phyloP scores from a whole-genome alignment of 2,329 filamentous ascomycete species.

The Stagonosporopsis tanaceti region DNA sequence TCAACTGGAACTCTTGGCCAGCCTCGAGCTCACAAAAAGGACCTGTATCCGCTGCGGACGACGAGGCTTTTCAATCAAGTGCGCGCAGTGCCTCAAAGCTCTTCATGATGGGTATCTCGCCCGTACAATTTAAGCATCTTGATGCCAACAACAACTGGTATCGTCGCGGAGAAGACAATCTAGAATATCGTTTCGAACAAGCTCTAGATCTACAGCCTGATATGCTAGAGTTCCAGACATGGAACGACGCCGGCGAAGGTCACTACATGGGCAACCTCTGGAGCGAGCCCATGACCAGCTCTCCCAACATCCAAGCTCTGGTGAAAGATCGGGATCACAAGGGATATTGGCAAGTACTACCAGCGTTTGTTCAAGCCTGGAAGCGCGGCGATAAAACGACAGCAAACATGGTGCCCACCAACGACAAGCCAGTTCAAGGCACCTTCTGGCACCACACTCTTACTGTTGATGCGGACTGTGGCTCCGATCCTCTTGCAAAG shows the following conservation, averaged over 20 bases:
- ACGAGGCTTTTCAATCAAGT: conserved; percentile 38
- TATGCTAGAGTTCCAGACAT: conserved; percentile 52
- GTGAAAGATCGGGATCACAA: conserved; percentile 46
- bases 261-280: conserved; percentile 54
- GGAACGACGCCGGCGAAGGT: conserved; percentile 53
- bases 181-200: conserved; percentile 40
- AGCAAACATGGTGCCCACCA: conserved; percentile 29
- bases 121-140: conserved; percentile 53
- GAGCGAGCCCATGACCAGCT: conserved; percentile 41
- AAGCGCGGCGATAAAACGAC: conserved; percentile 43
- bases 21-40: conserved; percentile 24
- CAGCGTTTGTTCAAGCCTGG: conserved; percentile 49
- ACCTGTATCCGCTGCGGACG: conserved; percentile 39
- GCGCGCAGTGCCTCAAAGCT: conserved; percentile 43
- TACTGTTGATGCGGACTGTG: conserved; percentile 40
- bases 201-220: conserved; percentile 47
- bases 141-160: conserved; percentile 44
- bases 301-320: conserved; percentile 33
- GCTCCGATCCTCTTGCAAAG: conserved; percentile 55
- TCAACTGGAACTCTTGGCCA: conserved; percentile 53
- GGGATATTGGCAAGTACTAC: conserved; percentile 48
- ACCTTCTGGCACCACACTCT: conserved; percentile 34
- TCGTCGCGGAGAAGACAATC: conserved; percentile 50
- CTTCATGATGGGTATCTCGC: conserved; percentile 48
- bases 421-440: conserved; percentile 28